Conservation (phyloP, 2,329 filamentous ascomycete species). For the Neurospora sp. region DNA sequence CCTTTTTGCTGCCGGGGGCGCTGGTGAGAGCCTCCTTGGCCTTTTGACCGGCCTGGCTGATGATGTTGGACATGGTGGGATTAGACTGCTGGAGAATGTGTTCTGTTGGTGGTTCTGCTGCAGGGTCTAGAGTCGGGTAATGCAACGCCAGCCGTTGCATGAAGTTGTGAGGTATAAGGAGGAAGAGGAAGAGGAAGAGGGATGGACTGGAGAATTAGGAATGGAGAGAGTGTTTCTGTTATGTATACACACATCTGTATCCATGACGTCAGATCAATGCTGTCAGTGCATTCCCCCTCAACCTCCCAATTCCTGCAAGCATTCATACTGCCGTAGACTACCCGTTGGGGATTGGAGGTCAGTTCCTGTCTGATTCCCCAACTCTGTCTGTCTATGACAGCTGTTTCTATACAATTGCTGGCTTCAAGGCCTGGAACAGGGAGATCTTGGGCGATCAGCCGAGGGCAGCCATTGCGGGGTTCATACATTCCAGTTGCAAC, state of each 20-base stretch:
- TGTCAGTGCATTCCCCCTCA: background rate
- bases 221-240: background rate
- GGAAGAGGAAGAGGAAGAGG: background rate
- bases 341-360: no score
- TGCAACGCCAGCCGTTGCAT: background rate
- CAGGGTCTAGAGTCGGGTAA: conserved; percentile 9
- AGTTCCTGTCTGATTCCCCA: no score
- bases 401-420: background rate
- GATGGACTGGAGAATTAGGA: background rate
- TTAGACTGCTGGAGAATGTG: background rate
- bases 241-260: background rate
- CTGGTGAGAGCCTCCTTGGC: conserved; percentile 31
- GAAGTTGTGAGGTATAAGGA: no score
- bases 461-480: background rate
- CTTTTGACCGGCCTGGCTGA: conserved; percentile 25
- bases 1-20: conserved; percentile 39
- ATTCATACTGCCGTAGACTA: no score
- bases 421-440: background rate
- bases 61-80: conserved; percentile 7
- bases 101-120: background rate
- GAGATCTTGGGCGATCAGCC: background rate
- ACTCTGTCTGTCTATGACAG: no score
- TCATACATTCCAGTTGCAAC: background rate
- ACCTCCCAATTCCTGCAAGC: background rate
- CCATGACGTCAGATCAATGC: background rate